Conservation (phyloP, 73 alveolate species). For the Tetrahymena elliotti region DNA sequence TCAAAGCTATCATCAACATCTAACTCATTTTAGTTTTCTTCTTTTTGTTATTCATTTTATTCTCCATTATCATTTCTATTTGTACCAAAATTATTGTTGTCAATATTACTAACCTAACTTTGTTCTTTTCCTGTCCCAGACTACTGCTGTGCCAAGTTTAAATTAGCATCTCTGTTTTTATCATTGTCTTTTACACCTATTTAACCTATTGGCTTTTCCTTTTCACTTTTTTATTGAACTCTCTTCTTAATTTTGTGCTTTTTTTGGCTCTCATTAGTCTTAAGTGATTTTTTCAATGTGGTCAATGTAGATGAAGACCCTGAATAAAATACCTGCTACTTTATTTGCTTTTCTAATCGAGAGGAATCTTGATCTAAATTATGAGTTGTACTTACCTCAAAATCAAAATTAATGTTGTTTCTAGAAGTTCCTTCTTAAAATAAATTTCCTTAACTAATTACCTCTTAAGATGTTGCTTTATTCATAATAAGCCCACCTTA, state of each 20-base stretch:
- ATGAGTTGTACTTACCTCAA: not conserved
- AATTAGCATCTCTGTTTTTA: not conserved
- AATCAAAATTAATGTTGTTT: not conserved
- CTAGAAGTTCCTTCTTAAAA: not conserved
- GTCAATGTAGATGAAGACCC: not conserved
- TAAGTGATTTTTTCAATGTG: not conserved
- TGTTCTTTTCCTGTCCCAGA: not conserved
- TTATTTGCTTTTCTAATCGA: not conserved
- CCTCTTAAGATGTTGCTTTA: not conserved
- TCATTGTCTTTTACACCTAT: not conserved
- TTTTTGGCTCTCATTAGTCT: not conserved
- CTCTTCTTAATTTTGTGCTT: not conserved
- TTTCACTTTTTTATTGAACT: no score
- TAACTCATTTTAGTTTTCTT: not conserved
- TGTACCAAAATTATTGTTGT: not conserved
- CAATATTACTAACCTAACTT: not conserved
- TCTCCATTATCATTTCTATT: not conserved
- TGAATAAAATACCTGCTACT: not conserved
- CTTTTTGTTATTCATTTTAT: not conserved
- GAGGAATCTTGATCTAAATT: not conserved
- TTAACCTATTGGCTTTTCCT: no score
- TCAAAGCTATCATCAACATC: not conserved
- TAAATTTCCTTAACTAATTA: not conserved
- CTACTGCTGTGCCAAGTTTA: not conserved
- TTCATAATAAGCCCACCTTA: not conserved